Percentiles rank a stretch among this genome's conserved stretches.
These are phyloP conservation scores for Penicillium flavigenum DNA, from an alignment of 495 filamentous ascomycete genomes.

Conservation along the genomic window DNA sequence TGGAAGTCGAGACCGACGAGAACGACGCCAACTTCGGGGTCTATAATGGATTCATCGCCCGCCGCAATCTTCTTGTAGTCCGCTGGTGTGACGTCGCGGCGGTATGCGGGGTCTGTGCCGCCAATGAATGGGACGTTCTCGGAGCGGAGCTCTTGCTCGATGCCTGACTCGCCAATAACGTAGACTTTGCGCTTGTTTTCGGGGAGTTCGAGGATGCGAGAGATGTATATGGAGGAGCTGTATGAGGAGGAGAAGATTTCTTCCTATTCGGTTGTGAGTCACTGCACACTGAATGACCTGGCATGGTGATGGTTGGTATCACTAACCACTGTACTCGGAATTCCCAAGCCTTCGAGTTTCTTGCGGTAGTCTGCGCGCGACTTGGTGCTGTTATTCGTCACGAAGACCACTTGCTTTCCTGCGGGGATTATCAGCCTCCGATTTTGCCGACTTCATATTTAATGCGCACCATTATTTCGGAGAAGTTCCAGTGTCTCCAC, in stretches of 20 bases:
- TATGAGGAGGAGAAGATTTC: constrained; percentile 97
- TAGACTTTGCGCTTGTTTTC: constrained; percentile 85
- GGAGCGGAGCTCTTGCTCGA: constrained; percentile 79
- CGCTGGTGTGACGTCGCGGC: constrained; percentile 70
- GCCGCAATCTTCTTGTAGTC: constrained; percentile 77
- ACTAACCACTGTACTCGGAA: constrained; percentile 65
- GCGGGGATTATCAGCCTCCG: constrained; percentile 6
- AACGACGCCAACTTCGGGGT: constrained; percentile 86
- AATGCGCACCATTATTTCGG: constrained; percentile 65
- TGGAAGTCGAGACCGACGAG: constrained; percentile 89
- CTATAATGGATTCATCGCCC: constrained; percentile 63
- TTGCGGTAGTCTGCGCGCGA: constrained; percentile 88
- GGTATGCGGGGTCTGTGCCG: constrained; percentile 78
- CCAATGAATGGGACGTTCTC: constrained; percentile 81
- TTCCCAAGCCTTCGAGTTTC: constrained; percentile 81
- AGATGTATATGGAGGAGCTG: constrained; percentile 93
- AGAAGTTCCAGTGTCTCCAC: constrained; percentile 81
- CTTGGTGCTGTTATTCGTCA: constrained; percentile 99
- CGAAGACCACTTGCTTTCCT: constrained; percentile 94
- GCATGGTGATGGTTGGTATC: neutral
- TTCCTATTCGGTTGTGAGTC: constrained; percentile 50
- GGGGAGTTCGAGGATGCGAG: constrained; percentile 79
- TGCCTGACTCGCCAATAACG: constrained; percentile 86
- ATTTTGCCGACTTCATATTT: constrained; percentile 5
- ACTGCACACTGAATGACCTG: neutral